phyloP scores from a whole-genome alignment of 164 flowering plant genomes.

The Umbellularia californica region DNA sequence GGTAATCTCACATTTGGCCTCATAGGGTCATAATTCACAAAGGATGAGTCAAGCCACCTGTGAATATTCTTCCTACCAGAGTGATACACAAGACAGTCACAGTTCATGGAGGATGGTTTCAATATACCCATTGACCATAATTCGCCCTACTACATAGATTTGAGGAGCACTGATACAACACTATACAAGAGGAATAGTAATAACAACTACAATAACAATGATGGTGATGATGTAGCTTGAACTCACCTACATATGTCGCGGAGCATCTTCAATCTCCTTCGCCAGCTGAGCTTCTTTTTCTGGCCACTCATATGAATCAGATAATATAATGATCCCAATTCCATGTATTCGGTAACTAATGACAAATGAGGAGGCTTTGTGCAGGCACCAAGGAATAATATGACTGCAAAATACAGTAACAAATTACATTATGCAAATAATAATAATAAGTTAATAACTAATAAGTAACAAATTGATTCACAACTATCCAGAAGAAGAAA shows the following conservation, averaged over 20 bases:
- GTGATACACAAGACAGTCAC: too few species aligned
- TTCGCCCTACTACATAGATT: too few species aligned
- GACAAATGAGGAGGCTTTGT: conserved; percentile 87
- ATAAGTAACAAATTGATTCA: not conserved
- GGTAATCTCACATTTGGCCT: too few species aligned
- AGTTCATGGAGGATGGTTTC: too few species aligned
- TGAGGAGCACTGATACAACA: not conserved
- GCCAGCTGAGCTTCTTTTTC: conserved; percentile 88
- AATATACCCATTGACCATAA: too few species aligned
- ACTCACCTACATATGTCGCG: conserved; percentile 93
- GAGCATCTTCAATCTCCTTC: conserved; percentile 80
- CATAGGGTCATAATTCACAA: too few species aligned
- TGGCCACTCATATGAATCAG: conserved; percentile 89
- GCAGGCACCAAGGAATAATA: conserved; percentile 96
- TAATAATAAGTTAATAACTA: not conserved
- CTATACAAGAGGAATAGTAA: too few species aligned
- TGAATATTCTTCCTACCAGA: too few species aligned
- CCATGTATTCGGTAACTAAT: conserved; percentile 98
- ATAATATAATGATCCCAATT: conserved; percentile 84
- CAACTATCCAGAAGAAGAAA: too few species aligned
- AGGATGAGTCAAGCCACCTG: too few species aligned
- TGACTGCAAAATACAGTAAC: conserved; percentile 51
- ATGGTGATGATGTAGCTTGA: not conserved
- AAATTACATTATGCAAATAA: not conserved
- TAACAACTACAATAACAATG: not conserved